Percentiles rank a stretch among this genome's conserved stretches.
These are phyloP conservation scores for Xylaria castorea DNA, from an alignment of 495 filamentous ascomycete species.

Conservation along the genomic window DNA sequence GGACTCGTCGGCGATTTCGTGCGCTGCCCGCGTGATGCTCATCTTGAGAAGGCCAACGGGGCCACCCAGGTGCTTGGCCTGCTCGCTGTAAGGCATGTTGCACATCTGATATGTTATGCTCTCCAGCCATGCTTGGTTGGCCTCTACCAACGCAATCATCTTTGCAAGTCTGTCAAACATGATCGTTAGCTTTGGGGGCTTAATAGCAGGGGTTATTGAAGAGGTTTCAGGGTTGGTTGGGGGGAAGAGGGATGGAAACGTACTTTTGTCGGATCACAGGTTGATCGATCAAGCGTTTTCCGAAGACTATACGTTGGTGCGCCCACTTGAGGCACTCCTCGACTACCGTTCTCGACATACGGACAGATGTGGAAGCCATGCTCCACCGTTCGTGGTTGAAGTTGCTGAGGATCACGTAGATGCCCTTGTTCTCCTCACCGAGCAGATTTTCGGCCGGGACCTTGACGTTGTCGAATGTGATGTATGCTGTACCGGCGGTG, in stretches of 20 bases:
- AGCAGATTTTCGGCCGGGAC: constrained; percentile 81
- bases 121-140: constrained; percentile 87
- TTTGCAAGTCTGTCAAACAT: constrained; percentile 62
- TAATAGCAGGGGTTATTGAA: neutral
- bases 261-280: constrained; percentile 83
- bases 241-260: neutral
- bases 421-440: constrained; percentile 85
- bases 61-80: constrained; percentile 76
- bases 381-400: constrained; percentile 84
- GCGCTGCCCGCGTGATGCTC: constrained; percentile 73
- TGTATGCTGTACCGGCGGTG: constrained; percentile 77
- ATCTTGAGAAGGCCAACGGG: constrained; percentile 87
- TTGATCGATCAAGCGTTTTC: constrained; percentile 80
- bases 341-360: constrained; percentile 70
- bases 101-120: constrained; percentile 85
- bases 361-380: constrained; percentile 69
- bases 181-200: constrained; percentile 2
- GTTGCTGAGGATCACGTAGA: constrained; percentile 86
- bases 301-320: constrained; percentile 87
- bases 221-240: neutral
- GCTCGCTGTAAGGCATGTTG: constrained; percentile 80
- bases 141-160: constrained; percentile 83
- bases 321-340: constrained; percentile 91
- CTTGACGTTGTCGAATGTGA: constrained; percentile 87
- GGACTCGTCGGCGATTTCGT: constrained; percentile 82